Conservation (phyloP, 805 yeast genomes). For the Starmerella asiatica region DNA sequence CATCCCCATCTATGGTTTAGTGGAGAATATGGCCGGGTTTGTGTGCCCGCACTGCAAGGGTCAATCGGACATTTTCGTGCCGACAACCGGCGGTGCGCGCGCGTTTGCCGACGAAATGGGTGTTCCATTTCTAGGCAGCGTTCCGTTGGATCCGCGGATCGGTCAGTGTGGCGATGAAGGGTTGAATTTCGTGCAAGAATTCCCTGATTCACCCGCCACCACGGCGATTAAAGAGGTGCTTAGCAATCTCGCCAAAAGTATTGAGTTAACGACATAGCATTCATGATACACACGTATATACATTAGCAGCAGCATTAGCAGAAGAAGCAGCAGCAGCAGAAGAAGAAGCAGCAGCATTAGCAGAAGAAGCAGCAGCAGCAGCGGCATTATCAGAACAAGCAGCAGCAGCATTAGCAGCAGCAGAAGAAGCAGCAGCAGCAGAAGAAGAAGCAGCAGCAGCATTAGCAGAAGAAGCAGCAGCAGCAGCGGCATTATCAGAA, state of each 20-base stretch:
- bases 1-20: slow-evolving; percentile 73
- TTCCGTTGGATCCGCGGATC: slow-evolving; percentile 90
- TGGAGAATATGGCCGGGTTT: slow-evolving; percentile 97
- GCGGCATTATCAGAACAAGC: too few relatives aligned
- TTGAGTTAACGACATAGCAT: too few relatives aligned
- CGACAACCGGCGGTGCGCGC: slow-evolving; percentile 96
- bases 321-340: too few relatives aligned
- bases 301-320: too few relatives aligned
- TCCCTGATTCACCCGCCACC: slow-evolving; percentile 89
- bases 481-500: too few relatives aligned
- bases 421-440: too few relatives aligned
- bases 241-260: slow-evolving; percentile 17
- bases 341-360: too few relatives aligned
- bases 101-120: slow-evolving; percentile 65
- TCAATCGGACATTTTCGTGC: slow-evolving; percentile 75
- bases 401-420: too few relatives aligned
- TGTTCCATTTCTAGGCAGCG: slow-evolving; percentile 74
- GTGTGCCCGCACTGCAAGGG: slow-evolving; percentile 93
- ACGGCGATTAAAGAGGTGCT: slow-evolving; percentile 75
- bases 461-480: too few relatives aligned
- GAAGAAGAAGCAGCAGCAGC: too few relatives aligned
- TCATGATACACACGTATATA: too few relatives aligned
- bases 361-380: too few relatives aligned
- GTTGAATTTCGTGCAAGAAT: slow-evolving; percentile 57
- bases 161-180: slow-evolving; percentile 84